Conservation (phyloP, 495 filamentous ascomycete genomes). For the Aspergillus taichungensis region DNA sequence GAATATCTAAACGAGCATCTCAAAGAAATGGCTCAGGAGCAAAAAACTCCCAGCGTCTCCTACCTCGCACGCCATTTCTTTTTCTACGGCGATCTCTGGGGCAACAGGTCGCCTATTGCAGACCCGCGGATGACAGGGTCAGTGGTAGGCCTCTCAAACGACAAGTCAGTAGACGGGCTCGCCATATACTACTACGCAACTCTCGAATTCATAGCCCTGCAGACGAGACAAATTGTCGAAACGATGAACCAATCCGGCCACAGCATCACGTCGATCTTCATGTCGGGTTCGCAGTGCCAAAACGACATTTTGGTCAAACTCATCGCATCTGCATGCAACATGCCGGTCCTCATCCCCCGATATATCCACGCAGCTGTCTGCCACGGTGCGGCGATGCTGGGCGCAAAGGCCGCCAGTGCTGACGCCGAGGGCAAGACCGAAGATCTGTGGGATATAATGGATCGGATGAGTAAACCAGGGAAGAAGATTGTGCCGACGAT, state of each 20-base stretch:
- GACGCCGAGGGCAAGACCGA: slow-evolving; percentile 70
- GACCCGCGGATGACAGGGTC: slow-evolving; percentile 87
- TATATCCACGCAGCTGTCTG: slow-evolving; percentile 96
- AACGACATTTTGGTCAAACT: slow-evolving; percentile 86
- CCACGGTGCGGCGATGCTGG: slow-evolving; percentile 93
- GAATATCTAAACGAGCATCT: slow-evolving; percentile 90
- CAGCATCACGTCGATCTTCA: slow-evolving; percentile 83
- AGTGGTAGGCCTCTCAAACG: slow-evolving; percentile 73
- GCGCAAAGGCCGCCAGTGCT: slow-evolving; percentile 83
- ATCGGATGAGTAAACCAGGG: slow-evolving; percentile 92
- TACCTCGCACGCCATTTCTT: slow-evolving; percentile 88
- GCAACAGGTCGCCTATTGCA: slow-evolving; percentile 88
- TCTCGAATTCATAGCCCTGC: slow-evolving; percentile 94
- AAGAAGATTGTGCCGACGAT: slow-evolving; percentile 64
- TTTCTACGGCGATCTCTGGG: slow-evolving; percentile 98
- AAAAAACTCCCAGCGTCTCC: slow-evolving; percentile 63
- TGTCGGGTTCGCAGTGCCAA: slow-evolving; percentile 96
- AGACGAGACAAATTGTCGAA: slow-evolving; percentile 91
- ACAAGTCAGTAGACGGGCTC: slow-evolving; percentile 75
- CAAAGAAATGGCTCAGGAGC: slow-evolving; percentile 57
- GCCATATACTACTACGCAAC: slow-evolving; percentile 88
- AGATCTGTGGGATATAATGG: slow-evolving; percentile 91
- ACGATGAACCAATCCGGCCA: slow-evolving; percentile 85
- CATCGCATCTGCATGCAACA: slow-evolving; percentile 80
- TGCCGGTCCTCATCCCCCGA: slow-evolving; percentile 83